phyloP scores from a whole-genome alignment of 139 green algal genomes.

The Microglena sp. region DNA sequence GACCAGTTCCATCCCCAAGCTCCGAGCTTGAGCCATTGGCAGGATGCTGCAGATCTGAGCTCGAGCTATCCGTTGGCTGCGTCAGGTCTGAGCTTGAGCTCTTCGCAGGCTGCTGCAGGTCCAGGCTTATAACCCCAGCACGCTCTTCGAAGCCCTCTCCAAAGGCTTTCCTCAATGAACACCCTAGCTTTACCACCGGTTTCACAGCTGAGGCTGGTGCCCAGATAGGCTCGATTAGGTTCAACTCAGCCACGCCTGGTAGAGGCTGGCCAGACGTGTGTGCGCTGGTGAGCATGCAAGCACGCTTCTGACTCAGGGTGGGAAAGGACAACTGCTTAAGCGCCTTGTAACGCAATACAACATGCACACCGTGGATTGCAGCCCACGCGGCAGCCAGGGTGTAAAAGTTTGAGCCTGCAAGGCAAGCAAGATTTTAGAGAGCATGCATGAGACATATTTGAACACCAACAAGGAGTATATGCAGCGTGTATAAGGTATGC shows the following conservation, averaged over 20 bases:
- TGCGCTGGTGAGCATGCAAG: conserved; percentile 18
- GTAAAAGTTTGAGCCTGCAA: conserved; percentile 16
- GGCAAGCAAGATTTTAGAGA: too few species aligned
- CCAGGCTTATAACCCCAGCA: too few species aligned
- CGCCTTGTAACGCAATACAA: conserved; percentile 43
- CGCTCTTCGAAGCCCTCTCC: too few species aligned
- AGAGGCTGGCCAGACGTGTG: conserved; percentile 22
- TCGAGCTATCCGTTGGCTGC: neutral
- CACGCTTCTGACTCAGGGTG: conserved; percentile 55
- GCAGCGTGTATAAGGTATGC: too few species aligned
- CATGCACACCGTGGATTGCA: conserved; percentile 44
- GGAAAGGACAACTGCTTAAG: conserved; percentile 48
- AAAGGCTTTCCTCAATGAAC: too few species aligned
- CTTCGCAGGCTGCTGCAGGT: too few species aligned
- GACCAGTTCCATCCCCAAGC: neutral
- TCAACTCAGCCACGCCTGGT: conserved; percentile 17
- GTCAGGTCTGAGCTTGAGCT: neutral
- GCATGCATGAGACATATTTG: too few species aligned
- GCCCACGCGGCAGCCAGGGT: conserved; percentile 48
- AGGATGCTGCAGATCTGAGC: too few species aligned
- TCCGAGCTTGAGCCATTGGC: neutral
- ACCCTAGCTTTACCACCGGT: neutral
- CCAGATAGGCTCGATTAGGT: conserved; percentile 31
- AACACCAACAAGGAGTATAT: too few species aligned
- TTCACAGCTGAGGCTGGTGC: neutral